Evolutionary conservation across 1,139 yeast species (phyloP).

Genomic region (Yamadazyma pseudoaaseri): DNA sequence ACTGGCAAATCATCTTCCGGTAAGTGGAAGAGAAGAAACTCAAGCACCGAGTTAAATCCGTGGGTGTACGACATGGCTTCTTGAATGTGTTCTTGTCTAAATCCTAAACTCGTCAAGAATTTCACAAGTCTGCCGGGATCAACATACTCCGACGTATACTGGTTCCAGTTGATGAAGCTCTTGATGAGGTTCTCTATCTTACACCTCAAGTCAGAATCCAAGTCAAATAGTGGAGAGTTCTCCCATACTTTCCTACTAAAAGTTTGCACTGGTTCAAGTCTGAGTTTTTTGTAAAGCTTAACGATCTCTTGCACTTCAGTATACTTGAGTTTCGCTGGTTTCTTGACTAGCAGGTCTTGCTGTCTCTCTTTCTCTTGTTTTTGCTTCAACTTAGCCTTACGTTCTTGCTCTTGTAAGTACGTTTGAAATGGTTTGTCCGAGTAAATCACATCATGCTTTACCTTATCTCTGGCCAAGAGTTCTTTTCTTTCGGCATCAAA

Average conservation of each 20-base stretch:
- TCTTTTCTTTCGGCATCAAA: conserved; percentile 59
- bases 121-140: conserved; percentile 3
- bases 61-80: conserved; percentile 69
- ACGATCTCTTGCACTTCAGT: conserved; percentile 5
- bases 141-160: conserved; percentile 11
- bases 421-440: conserved; percentile 72
- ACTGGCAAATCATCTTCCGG: conserved; percentile 92
- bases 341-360: conserved; percentile 4
- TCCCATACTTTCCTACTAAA: conserved; percentile 71
- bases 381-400: conserved; percentile 9
- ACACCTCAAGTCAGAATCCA: conserved; percentile 47
- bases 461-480: conserved; percentile 43
- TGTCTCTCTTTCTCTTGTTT: conserved; percentile 8
- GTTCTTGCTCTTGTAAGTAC: conserved; percentile 31
- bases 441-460: conserved; percentile 52
- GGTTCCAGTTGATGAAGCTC: conserved; percentile 54
- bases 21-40: conserved; percentile 82
- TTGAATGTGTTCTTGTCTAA: conserved; percentile 62
- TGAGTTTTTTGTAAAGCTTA: conserved; percentile 4
- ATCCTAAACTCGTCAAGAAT: conserved; percentile 53
- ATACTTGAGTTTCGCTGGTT: conserved; percentile 2
- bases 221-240: conserved; percentile 54
- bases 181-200: conserved; percentile 55
- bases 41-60: conserved; percentile 56
- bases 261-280: conserved; percentile 5